Evolutionary conservation across 225 moss, liverwort and hornwort genomes (phyloP).

Genomic region (Pseudoscleropodium purum): DNA sequence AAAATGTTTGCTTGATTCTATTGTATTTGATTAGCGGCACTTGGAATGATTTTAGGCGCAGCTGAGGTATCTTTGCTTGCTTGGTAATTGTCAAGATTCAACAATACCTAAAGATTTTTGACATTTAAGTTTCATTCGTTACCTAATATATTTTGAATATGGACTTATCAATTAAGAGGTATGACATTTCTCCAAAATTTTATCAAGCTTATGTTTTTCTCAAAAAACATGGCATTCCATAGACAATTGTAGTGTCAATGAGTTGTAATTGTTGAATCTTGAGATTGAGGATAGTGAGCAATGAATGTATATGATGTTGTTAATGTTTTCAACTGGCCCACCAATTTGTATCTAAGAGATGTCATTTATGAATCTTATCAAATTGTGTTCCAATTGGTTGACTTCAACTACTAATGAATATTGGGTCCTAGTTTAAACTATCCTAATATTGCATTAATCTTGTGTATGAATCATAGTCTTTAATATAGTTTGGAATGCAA

Average conservation of each 20-base stretch:
- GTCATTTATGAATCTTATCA: neutral
- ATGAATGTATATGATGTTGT: neutral
- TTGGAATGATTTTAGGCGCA: no score
- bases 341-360: neutral
- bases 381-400: neutral
- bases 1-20: no score
- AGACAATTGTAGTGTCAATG: neutral
- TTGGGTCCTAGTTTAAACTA: neutral
- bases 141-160: no score
- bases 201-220: neutral
- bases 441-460: neutral
- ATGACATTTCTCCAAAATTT: neutral
- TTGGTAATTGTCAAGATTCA: no score
- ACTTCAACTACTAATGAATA: neutral
- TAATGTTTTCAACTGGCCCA: neutral
- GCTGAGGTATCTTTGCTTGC: no score
- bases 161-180: neutral
- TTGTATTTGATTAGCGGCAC: no score
- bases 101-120: no score
- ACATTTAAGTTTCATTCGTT: neutral
- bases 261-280: neutral
- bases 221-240: neutral
- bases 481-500: neutral
- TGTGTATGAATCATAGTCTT: neutral
- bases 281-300: neutral